phyloP scores from a whole-genome alignment of 2,329 filamentous ascomycete genomes.

The Exophiala phaeomuriformis region DNA sequence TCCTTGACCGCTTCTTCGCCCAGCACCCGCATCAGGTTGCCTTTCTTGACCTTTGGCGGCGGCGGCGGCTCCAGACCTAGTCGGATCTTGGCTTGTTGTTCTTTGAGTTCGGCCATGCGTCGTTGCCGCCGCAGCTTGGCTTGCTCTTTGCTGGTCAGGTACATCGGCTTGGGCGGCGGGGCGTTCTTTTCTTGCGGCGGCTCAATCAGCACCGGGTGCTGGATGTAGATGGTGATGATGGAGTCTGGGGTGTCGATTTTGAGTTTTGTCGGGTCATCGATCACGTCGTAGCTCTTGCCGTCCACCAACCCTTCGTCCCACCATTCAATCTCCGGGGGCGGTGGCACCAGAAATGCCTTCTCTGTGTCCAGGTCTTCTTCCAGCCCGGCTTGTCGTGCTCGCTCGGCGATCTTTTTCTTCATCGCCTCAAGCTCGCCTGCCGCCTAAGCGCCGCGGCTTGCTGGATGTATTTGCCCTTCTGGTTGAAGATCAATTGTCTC shows the following conservation, averaged over 20 bases:
- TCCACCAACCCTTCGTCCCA: slow-evolving; percentile 87
- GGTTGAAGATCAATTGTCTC: slow-evolving; percentile 78
- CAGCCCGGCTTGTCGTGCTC: slow-evolving; percentile 81
- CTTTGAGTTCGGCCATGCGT: slow-evolving; percentile 86
- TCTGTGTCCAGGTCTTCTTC: slow-evolving; percentile 86
- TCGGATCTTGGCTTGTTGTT: slow-evolving; percentile 91
- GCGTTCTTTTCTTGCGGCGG: slow-evolving; percentile 82
- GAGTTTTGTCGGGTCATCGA: slow-evolving; percentile 57
- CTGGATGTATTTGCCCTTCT: slow-evolving; percentile 94
- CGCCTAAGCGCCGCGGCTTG: slow-evolving; percentile 83
- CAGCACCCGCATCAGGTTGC: slow-evolving; percentile 93
- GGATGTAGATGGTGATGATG: slow-evolving; percentile 83
- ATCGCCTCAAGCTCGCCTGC: slow-evolving; percentile 84
- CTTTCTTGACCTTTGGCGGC: slow-evolving; percentile 92
- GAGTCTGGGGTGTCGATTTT: slow-evolving; percentile 73
- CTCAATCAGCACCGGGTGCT: slow-evolving; percentile 85
- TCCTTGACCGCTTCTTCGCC: slow-evolving; percentile 91
- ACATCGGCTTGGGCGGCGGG: slow-evolving; percentile 79
- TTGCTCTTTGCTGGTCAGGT: slow-evolving; percentile 82
- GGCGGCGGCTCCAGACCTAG: slow-evolving; percentile 83
- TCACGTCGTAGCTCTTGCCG: slow-evolving; percentile 64
- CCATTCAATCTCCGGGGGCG: slow-evolving; percentile 87
- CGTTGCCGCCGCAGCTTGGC: slow-evolving; percentile 84
- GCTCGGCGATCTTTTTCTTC: slow-evolving; percentile 85
- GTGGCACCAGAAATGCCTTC: slow-evolving; percentile 77